Percentiles rank a stretch among this genome's conserved stretches.
These are phyloP conservation scores for Umbelopsis isabellina DNA, from an alignment of 192 early-diverging fungal species.

Conservation along the genomic window DNA sequence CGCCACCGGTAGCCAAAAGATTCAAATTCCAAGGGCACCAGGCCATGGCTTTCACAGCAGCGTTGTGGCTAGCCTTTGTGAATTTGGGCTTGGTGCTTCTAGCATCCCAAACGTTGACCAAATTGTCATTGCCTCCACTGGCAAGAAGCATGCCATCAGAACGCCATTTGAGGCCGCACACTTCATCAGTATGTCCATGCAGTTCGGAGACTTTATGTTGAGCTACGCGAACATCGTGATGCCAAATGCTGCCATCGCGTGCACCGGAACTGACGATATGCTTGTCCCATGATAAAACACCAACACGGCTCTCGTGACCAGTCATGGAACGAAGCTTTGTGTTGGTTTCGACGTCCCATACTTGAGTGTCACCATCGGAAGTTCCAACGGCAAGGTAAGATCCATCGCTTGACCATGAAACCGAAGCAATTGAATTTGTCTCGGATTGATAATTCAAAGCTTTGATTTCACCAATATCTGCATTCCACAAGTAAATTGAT, in stretches of 20 bases:
- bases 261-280: conserved; percentile 84
- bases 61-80: conserved; percentile 75
- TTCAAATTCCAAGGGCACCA: conserved; percentile 94
- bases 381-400: conserved; percentile 72
- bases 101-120: conserved; percentile 89
- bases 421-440: conserved; percentile 68
- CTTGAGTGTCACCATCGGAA: conserved; percentile 79
- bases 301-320: conserved; percentile 80
- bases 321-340: conserved; percentile 81
- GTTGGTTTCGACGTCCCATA: conserved; percentile 86
- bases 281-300: conserved; percentile 84
- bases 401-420: conserved; percentile 78
- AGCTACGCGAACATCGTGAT: conserved; percentile 92
- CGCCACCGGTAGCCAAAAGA: conserved; percentile 89
- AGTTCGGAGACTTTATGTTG: conserved; percentile 80
- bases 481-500: conserved; percentile 92
- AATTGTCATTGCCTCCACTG: conserved; percentile 94
- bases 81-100: conserved; percentile 66
- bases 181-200: conserved; percentile 70
- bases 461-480: conserved; percentile 68
- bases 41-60: conserved; percentile 94
- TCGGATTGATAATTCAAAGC: conserved; percentile 47
- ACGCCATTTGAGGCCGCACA: conserved; percentile 92
- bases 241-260: conserved; percentile 88
- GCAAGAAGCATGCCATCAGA: conserved; percentile 79